phyloP scores from a whole-genome alignment of 2,329 filamentous ascomycete species.

The Phialemonium atrogriseum region DNA sequence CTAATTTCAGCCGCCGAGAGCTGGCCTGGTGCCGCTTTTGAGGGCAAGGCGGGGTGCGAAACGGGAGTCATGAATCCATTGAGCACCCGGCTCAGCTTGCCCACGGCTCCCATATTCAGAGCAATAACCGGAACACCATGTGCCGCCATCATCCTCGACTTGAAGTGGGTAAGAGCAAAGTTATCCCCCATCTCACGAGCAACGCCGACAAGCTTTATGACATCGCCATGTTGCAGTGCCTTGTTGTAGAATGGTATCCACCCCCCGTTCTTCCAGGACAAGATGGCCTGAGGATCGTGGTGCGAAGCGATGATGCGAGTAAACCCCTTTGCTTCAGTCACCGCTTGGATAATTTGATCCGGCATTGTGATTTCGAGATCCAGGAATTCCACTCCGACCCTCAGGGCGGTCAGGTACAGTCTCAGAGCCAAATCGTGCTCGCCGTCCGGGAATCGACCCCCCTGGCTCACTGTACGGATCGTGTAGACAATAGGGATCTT shows the following conservation, averaged over 20 bases:
- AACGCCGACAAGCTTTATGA: conserved; percentile 88
- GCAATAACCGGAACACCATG: conserved; percentile 82
- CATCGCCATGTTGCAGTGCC: conserved; percentile 80
- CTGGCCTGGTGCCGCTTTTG: conserved; percentile 90
- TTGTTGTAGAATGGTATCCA: conserved; percentile 89
- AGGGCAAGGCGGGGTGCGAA: conserved; percentile 79
- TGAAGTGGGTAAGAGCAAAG: conserved; percentile 75
- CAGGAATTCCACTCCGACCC: conserved; percentile 83
- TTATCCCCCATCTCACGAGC: conserved; percentile 77
- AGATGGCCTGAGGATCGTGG: conserved; percentile 69
- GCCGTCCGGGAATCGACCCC: conserved; percentile 77
- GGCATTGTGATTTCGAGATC: conserved; percentile 88
- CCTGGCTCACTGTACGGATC: conserved; percentile 75
- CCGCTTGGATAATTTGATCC: conserved; percentile 60
- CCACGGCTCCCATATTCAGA: conserved; percentile 86
- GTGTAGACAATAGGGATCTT: conserved; percentile 86
- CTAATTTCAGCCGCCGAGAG: conserved; percentile 86
- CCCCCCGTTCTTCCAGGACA: conserved; percentile 88
- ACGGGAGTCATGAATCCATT: conserved; percentile 95
- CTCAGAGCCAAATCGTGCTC: conserved; percentile 61
- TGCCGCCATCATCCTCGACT: conserved; percentile 60
- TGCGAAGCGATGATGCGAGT: conserved; percentile 91
- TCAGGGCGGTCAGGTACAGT: conserved; percentile 71
- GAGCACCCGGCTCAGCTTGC: conserved; percentile 82
- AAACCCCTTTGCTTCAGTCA: conserved; percentile 58